Evolutionary conservation across 2,329 filamentous ascomycete species (phyloP).

Genomic region (Penicillium sp.): DNA sequence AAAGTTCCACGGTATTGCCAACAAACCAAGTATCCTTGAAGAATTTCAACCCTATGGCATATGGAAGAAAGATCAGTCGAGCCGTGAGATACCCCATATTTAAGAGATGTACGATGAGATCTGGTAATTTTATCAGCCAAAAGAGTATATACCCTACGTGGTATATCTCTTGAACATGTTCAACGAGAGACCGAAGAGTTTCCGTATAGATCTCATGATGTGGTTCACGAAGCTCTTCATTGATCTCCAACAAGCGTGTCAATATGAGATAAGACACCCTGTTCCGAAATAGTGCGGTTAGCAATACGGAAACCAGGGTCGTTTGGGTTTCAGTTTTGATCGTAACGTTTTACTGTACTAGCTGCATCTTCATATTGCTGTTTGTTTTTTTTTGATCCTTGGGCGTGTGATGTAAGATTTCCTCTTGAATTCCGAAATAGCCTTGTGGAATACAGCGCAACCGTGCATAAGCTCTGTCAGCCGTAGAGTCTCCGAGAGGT

Average conservation of each 20-base stretch:
- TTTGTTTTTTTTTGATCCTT: neutral
- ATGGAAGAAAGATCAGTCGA: neutral
- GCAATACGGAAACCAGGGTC: neutral
- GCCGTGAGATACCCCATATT: neutral
- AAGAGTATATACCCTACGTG: neutral
- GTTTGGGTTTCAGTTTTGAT: too few species aligned
- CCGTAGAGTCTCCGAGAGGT: neutral
- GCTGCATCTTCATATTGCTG: neutral
- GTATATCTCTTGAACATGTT: neutral
- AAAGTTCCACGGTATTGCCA: neutral
- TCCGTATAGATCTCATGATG: neutral
- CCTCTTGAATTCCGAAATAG: neutral
- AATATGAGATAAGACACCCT: neutral
- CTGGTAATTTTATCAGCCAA: neutral
- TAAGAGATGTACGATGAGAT: neutral
- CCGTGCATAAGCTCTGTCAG: neutral
- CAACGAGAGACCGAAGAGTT: neutral
- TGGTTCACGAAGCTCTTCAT: neutral
- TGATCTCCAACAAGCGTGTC: neutral
- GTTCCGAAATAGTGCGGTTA: neutral
- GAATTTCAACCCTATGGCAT: neutral
- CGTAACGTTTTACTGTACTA: too few species aligned
- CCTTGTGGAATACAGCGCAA: neutral
- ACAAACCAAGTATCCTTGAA: neutral
- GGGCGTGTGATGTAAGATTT: neutral